Base-by-base conservation (phyloP, 768 basidiomycete genomes). In the Tylopilus plumbeoviolaceoides region DNA sequence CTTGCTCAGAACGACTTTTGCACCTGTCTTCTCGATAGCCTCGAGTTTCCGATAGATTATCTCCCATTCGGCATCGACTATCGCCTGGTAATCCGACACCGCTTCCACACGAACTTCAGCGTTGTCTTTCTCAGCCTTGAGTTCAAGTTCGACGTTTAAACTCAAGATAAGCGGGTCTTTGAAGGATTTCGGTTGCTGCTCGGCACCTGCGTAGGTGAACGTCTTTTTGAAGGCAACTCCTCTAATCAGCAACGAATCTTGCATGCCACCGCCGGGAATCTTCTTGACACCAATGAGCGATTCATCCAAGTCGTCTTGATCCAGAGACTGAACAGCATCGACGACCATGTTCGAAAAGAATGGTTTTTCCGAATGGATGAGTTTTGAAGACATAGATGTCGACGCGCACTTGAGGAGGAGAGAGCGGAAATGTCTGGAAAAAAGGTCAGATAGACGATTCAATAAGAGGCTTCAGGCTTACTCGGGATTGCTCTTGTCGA, bases 211-310 rank as follows among this genome's bases (percentile, higher is more conserved):
- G 60, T 99, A 99, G 2, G 94, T 95, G 73, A 99, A 99, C 0
- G 97, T 99, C 76, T 99, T 99, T 72, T 98, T 98, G 85, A 98
- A 99, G 0, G 97, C 85, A 44, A 99, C 97, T 36, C 97, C 95
- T 51, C 76, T 74, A 65, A 99, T 78, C 41, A 98, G 78, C 14
- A 88, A 78, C 3, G 94, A 95, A 69, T 98, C 97, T 72, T 98
- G 93, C 86, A 97, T 89, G 54, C 91, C 97, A 43, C 97, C 97
- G 47, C 97, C 97, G 21, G 97, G 84, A 44, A 98, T 90, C 76
- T 98, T 97, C 76, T 98, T 98, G 50, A 97, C 88, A 12, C 95
- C 95, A 58, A 99, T 98, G 58, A 98, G 80, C 10, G 87, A 91
- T 65, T 98, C 95, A 68, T 99, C 93, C 46, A 98, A 81, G 61